phyloP scores from a whole-genome alignment of 2,329 filamentous ascomycete species.

The Didymella pomorum region DNA sequence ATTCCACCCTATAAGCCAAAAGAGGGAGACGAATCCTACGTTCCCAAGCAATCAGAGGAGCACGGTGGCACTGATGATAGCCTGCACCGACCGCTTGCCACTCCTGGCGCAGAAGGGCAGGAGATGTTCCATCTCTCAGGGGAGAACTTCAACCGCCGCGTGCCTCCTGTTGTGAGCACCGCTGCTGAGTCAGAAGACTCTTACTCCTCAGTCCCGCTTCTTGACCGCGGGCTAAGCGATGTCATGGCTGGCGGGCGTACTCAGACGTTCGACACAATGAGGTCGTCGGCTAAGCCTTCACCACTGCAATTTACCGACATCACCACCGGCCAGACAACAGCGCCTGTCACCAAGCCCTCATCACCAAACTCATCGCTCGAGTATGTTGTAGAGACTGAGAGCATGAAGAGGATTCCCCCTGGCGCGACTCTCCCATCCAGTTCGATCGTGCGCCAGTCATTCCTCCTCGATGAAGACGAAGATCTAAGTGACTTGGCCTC shows the following conservation, averaged over 20 bases:
- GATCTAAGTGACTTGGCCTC: conserved; percentile 62
- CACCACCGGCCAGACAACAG: conserved; percentile 24
- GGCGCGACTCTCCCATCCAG: conserved; percentile 53
- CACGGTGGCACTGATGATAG: conserved; percentile 35
- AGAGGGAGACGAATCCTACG: background rate
- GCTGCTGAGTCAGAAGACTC: conserved; percentile 72
- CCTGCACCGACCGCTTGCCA: conserved; percentile 39
- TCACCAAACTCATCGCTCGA: conserved; percentile 61
- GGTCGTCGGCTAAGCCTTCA: conserved; percentile 53
- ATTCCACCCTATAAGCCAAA: conserved; percentile 27
- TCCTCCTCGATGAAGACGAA: conserved; percentile 62
- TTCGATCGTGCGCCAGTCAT: conserved; percentile 51
- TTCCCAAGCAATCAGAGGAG: conserved; percentile 28
- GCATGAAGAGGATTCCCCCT: conserved; percentile 57
- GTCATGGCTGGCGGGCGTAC: conserved; percentile 28
- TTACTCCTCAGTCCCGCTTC: conserved; percentile 77
- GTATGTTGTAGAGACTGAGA: conserved; percentile 60
- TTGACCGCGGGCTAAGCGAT: conserved; percentile 68
- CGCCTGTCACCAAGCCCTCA: conserved; percentile 23
- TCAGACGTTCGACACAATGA: conserved; percentile 57
- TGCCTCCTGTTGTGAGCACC: conserved; percentile 44
- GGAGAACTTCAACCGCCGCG: conserved; percentile 41
- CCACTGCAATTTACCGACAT: conserved; percentile 39
- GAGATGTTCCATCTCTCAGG: conserved; percentile 44
- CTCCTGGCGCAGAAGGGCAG: conserved; percentile 38